phyloP scores from a whole-genome alignment of 2,329 filamentous ascomycete species.

The Fusarium sororula region DNA sequence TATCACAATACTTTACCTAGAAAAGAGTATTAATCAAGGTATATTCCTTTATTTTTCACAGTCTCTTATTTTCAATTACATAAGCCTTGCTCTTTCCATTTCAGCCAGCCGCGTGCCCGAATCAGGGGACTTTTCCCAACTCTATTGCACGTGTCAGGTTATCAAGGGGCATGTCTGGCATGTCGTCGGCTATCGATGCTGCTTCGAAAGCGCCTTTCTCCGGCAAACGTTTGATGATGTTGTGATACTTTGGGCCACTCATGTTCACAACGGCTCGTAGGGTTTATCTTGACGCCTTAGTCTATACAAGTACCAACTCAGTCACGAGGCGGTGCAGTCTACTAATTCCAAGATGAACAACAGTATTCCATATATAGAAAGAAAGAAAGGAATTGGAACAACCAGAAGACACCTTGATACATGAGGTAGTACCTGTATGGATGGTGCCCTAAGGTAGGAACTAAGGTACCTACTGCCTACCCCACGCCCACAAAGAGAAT shows the following conservation, averaged over 20 bases:
- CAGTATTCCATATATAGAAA: neutral
- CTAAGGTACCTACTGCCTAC: neutral
- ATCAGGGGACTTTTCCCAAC: slow-evolving; percentile 3
- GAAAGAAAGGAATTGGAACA: neutral
- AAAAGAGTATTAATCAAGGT: too few relatives aligned
- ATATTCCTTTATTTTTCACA: neutral
- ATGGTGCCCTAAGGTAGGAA: neutral
- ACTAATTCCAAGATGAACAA: neutral
- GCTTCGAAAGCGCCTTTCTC: neutral
- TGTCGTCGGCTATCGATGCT: neutral
- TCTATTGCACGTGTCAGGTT: slow-evolving; percentile 11
- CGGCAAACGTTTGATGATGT: neutral
- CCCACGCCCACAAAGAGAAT: neutral
- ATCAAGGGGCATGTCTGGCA: neutral
- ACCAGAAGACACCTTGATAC: neutral
- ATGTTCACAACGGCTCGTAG: neutral
- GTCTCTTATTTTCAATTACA: slow-evolving; percentile 4
- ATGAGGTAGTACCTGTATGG: neutral
- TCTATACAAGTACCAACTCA: neutral
- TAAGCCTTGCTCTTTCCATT: neutral
- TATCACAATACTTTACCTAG: too few relatives aligned
- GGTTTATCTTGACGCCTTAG: neutral
- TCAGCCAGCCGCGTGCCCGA: slow-evolving; percentile 10
- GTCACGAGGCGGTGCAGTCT: neutral
- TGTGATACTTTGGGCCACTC: neutral